Conservation (phyloP, 441 rosid species). For the Arabidopsis lyrata region DNA sequence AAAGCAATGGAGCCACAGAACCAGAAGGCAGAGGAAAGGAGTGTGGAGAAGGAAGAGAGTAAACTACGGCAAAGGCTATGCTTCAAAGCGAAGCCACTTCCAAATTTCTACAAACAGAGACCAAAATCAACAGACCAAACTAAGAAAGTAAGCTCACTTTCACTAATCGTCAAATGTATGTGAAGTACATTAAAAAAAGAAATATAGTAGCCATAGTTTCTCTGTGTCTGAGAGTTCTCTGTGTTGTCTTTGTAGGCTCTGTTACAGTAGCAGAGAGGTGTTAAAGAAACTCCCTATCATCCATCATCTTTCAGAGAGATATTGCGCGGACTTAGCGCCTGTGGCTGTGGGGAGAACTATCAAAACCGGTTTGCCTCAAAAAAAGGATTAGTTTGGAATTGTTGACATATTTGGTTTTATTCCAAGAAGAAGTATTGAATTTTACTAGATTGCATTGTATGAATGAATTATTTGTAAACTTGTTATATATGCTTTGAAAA, state of each 20-base stretch:
- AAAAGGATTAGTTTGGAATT: conserved; percentile 3
- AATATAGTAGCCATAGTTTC: background rate
- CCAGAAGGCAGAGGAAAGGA: conserved; percentile 53
- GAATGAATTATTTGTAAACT: background rate
- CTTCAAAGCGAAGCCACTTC: conserved; percentile 92
- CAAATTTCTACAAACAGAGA: conserved; percentile 75
- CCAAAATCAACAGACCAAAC: conserved; percentile 47
- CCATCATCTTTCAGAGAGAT: background rate
- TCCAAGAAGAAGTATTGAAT: background rate
- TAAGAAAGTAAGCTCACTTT: conserved; percentile 51
- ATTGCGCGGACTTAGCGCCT: conserved; percentile 16
- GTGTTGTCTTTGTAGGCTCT: conserved; percentile 40
- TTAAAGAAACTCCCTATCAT: background rate
- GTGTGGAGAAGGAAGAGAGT: conserved; percentile 67
- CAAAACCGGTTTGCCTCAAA: background rate
- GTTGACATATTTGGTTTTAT: background rate
- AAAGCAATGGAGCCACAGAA: conserved; percentile 59
- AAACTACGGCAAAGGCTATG: conserved; percentile 70
- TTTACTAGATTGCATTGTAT: background rate
- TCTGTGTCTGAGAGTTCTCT: background rate
- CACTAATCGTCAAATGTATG: background rate
- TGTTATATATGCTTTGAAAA: background rate
- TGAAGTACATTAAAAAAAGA: background rate
- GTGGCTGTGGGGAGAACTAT: background rate
- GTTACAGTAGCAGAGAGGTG: conserved; percentile 35